Evolutionary conservation across 305 asterid genomes (phyloP), one percentile per base, ranked within the genome.

Genomic region (Petunia hybrid): DNA sequence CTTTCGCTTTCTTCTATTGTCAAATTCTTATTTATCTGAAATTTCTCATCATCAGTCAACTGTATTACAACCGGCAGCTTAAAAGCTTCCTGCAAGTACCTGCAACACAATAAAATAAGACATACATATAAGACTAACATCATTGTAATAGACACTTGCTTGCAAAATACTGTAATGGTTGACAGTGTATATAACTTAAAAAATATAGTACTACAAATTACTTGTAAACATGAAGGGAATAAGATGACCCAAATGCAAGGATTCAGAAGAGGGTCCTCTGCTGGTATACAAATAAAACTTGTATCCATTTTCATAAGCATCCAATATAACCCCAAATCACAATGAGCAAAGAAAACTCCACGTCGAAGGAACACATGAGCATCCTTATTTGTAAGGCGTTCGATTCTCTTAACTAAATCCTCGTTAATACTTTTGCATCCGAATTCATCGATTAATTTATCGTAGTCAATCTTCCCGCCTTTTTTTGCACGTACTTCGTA

Each of bases 251-350:
- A 96, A 90, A 89, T 96, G 99, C 90, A 96, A 82, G 22, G 99
- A 91, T 86, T 96, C 99, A 1, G 99, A 96, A 2, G 99, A 96
- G 31, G 99, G 98, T 36, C 99, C 99, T 7, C 98, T 93, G 42
- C 99, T 98, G 0, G 99, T 96, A 79, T 96, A 96, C 38, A 94
- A 86, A 83, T 94, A 96, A 41, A 96, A 96, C 84, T 91, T 96
- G n/a, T 94, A 95, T 9, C 99, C 99, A 63, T 81, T 92, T 79
- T 93, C 98, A 80, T 91, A 94, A 13, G 91, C 90, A 73, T 94
- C 98, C 51, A 96, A 91, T 61, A 96, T 66, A 60, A 91, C 94
- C 4, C 84, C 67, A 96, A 86, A 85, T 94, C 99, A 0, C 99
- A 93, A 86, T 96, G 99, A 70, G 98, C 98, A 77, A 96, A 94